These are phyloP conservation scores for Rhizopus arrhizus DNA, from an alignment of 371 early-diverging fungal genomes.

Conservation along the genomic window DNA sequence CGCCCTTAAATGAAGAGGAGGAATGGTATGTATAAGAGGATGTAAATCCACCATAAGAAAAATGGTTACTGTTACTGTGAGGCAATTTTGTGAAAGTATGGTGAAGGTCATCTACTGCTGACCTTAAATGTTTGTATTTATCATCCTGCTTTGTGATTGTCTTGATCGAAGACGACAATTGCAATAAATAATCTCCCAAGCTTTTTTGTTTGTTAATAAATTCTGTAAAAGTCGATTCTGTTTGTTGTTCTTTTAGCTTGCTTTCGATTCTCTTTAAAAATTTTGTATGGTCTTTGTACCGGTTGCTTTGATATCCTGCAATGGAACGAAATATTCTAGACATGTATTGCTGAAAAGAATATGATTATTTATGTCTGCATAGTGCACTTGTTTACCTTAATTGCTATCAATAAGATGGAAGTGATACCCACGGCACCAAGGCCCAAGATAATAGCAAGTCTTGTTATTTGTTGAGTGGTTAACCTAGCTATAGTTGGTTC, in stretches of 20 bases:
- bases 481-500: conserved; percentile 13
- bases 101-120: conserved; percentile 1
- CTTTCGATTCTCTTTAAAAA: conserved; percentile 2
- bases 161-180: not conserved
- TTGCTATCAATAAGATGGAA: conserved; percentile 22
- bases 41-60: conserved; percentile 11
- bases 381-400: conserved; percentile 32
- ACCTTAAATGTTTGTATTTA: not conserved
- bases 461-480: conserved; percentile 31
- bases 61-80: not conserved
- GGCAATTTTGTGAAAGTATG: not conserved
- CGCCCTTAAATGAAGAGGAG: too few species aligned
- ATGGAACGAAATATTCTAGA: conserved; percentile 12
- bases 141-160: not conserved
- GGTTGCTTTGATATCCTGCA: conserved; percentile 17
- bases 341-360: conserved; percentile 16
- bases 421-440: conserved; percentile 39
- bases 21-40: conserved; percentile 14
- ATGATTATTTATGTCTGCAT: not conserved
- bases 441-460: conserved; percentile 30
- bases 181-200: not conserved
- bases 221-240: not conserved
- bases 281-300: conserved; percentile 14
- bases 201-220: not conserved
- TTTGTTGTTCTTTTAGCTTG: not conserved